A percentile compares a stretch with the other conserved stretches of the same genome.
These are phyloP conservation scores for Cicer yamashitae DNA, from an alignment of 306 rosid genomes.

Conservation along the genomic window DNA sequence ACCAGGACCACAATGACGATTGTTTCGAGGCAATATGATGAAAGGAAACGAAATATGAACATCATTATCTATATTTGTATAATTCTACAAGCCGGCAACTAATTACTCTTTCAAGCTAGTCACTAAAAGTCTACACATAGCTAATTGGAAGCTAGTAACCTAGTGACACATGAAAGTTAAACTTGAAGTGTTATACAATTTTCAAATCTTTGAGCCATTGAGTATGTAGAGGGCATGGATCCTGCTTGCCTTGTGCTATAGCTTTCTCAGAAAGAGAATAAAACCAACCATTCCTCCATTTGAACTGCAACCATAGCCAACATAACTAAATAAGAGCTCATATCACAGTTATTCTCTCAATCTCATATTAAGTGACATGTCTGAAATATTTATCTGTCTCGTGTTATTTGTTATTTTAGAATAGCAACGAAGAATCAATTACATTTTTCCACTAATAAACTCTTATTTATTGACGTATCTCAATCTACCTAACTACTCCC, in stretches of 20 bases:
- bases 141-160: conserved; percentile 15
- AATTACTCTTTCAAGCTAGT: conserved; percentile 29
- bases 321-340: conserved; percentile 21
- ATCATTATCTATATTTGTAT: background rate
- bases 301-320: conserved; percentile 65
- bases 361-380: too few relatives aligned
- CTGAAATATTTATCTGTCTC: too few relatives aligned
- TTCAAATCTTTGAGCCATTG: conserved; percentile 81
- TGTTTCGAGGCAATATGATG: background rate
- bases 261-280: conserved; percentile 77
- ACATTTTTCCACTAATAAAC: too few relatives aligned
- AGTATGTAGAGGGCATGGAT: conserved; percentile 88
- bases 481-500: too few relatives aligned
- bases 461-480: too few relatives aligned
- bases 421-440: too few relatives aligned
- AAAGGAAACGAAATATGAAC: background rate
- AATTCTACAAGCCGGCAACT: conserved; percentile 15
- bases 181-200: conserved; percentile 54
- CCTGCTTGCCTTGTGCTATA: conserved; percentile 70
- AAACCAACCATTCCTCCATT: conserved; percentile 99
- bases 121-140: conserved; percentile 20
- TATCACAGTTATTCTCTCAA: background rate
- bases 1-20: too few relatives aligned
- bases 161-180: conserved; percentile 4
- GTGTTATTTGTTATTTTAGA: too few relatives aligned